Base-by-base conservation (phyloP, 2,329 filamentous ascomycete genomes). In the Elsinoe batatas region DNA sequence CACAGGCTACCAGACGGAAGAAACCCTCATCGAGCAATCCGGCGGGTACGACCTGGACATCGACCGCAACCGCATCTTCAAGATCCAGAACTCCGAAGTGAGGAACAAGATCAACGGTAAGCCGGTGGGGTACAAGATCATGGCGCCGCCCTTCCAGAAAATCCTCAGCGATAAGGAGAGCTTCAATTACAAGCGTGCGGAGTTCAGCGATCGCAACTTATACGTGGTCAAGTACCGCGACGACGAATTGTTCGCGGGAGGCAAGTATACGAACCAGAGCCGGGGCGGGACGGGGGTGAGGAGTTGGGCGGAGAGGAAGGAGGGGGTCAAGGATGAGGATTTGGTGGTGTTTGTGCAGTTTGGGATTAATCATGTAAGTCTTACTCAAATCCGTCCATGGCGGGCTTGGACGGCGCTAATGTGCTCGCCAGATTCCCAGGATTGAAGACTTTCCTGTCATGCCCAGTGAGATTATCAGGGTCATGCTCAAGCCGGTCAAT, bases 201-300 rank as follows among this genome's bases (percentile, higher is more conserved):
- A 78, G 47, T 83, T 83, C 61, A 76, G 79, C 3, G 74, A 79
- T 60, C 76, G 80, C 62, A 76, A 79, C 57, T 72, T 83, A 35
- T 83, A 80, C 67, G 79, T 81, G 15, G 75, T 77, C 33, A 74
- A 75, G 58, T 75, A 83, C 67, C 71, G 71, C 36, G 80, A 83
- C 61, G 75, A 77, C 56, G 79, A 83, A 66, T 69, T 83, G 2
- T 83, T 75, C 65, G 76, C 80, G 0, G 81, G 79, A 2, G 81
- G 81, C 3, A 72, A 76, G 54, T 82, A 81, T 65, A 79, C 80
- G 0, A 81, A 80, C 61, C 81, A 84, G 64, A 83, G 79, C 35
- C 68, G 76, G 61, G 73, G 78, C 56, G 67, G 76, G 56, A 71
- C 69, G 18, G 69, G 77, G 58, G 77, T 77, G 37, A 67, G 71